Evolutionary conservation across 306 rosid genomes (phyloP), one percentile per base, ranked within the genome.

Genomic region (Lathyrus sativus): DNA sequence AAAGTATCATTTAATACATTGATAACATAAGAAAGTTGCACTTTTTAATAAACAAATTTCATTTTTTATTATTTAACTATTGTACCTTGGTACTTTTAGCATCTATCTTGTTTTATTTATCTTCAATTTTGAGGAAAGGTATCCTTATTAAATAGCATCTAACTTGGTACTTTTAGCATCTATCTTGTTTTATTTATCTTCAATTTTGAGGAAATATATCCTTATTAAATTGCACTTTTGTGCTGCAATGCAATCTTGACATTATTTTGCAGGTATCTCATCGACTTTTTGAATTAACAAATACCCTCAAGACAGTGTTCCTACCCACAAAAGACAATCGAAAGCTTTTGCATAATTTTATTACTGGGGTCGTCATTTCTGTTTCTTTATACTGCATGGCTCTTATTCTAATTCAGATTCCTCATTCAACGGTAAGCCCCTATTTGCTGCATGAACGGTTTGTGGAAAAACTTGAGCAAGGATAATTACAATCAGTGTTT

Each of bases 251-350:
- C 70, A 74, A 38, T 75, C 55, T 78, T 72, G 43, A 74, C 75
- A 66, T 78, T 80, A 50, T 68, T 77, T 63, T 76, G 78, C 81
- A 91, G 99, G 78, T 95, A 51, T 95, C 99, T 22, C 92, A 87
- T 76, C 83, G 97, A 69, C 80, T 95, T 74, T 95, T 95, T 41
- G 97, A 95, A 79, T 70, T 95, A 82, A 91, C 99, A 71, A 91
- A 87, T 76, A 84, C 91, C 0, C 95, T 95, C 7, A 95, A 91
- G 83, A 19, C 85, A 43, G 91, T 81, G 74, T 91, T 95, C 64
- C 29, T 95, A 68, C 99, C 99, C 54, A 75, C 91, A 48, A 90
- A 88, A 85, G 96, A 95, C 81, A 81, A 95, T 72, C 83, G 81
- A 29, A 85, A 89, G 75, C 84, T 95, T 79, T 82, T 91, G 71